A percentile compares a stretch with the other conserved stretches of the same genome.
Evolutionary conservation across 2,329 filamentous ascomycete species (phyloP).

Genomic region (Sporothrix euskadiensis): DNA sequence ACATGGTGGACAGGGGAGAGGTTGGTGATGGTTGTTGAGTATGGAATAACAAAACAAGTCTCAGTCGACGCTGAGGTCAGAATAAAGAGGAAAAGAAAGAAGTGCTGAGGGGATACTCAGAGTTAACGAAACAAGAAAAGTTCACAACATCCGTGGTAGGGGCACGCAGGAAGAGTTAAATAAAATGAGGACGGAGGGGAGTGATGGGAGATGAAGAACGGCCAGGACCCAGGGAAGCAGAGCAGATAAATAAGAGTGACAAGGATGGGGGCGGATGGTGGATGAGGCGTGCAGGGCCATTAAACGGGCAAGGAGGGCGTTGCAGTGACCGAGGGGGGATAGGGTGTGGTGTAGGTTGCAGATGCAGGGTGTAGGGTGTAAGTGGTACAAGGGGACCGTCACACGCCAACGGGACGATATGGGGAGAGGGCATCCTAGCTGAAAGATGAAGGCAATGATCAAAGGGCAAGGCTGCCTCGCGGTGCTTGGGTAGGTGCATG

Average conservation of each 20-base stretch:
- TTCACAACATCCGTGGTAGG: neutral
- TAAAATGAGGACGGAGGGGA: neutral
- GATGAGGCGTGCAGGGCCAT: neutral
- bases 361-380: conserved; percentile 10
- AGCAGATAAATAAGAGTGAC: neutral
- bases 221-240: neutral
- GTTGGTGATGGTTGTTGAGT: neutral
- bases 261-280: conserved; percentile 1
- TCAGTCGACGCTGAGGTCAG: neutral
- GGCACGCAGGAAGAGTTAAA: conserved; percentile 22
- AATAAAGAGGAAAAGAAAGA: neutral
- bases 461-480: conserved; percentile 4
- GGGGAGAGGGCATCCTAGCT: neutral
- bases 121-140: neutral
- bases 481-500: neutral
- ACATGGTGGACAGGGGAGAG: conserved; percentile 25
- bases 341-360: neutral
- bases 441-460: conserved; percentile 20
- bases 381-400: conserved; percentile 2
- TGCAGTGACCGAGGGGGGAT: neutral
- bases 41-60: neutral
- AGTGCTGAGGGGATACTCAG: neutral
- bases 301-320: neutral
- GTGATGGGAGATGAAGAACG: neutral
- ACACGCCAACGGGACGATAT: conserved; percentile 5